Evolutionary conservation across 257 asterid genomes (phyloP).

Genomic region (Lantana camara): DNA sequence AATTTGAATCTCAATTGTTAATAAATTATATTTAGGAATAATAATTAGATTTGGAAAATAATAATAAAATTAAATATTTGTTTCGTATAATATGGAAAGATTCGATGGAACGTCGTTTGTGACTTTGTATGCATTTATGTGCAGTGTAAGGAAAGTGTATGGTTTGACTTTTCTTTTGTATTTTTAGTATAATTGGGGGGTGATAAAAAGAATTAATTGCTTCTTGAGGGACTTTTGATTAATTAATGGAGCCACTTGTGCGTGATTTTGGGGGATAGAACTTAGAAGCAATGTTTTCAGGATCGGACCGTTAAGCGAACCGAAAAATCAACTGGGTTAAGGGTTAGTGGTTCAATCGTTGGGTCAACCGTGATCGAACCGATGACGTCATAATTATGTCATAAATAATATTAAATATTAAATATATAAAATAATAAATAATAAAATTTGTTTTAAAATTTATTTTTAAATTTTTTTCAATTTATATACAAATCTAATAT

Average conservation of each 20-base stretch:
- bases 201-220: not conserved
- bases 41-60: not conserved
- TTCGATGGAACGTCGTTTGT: constrained; percentile 14
- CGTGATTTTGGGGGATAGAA: not conserved
- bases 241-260: constrained; percentile 9
- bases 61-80: not conserved
- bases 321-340: too few relatives aligned
- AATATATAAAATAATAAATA: too few relatives aligned
- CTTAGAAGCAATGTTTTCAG: too few relatives aligned
- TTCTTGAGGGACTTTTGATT: constrained; percentile 1
- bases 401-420: too few relatives aligned
- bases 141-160: not conserved
- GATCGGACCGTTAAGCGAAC: too few relatives aligned
- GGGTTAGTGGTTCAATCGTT: too few relatives aligned
- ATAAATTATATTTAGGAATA: not conserved
- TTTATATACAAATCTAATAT: too few relatives aligned
- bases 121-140: not conserved
- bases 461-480: too few relatives aligned
- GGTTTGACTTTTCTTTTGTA: constrained; percentile 11
- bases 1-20: not conserved
- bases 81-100: constrained; percentile 17
- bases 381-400: too few relatives aligned
- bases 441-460: too few relatives aligned
- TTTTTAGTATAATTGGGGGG: not conserved
- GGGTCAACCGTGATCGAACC: too few relatives aligned